These are phyloP conservation scores for Hemileia vastatrix DNA, from an alignment of 1,284 basidiomycete species.

Conservation along the genomic window DNA sequence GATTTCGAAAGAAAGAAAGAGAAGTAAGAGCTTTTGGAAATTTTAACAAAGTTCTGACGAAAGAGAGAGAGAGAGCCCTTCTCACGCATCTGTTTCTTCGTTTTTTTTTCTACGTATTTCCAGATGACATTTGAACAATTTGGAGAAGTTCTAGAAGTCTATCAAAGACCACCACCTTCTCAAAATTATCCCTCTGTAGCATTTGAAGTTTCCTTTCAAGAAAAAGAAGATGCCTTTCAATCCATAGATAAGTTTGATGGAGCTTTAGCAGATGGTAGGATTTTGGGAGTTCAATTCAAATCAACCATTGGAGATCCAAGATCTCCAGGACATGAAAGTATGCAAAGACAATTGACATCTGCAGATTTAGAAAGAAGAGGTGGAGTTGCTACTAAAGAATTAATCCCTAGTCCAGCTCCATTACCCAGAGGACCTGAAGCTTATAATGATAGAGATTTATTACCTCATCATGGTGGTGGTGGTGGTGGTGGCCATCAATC, in stretches of 20 bases:
- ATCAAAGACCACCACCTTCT: slow-evolving; percentile 27
- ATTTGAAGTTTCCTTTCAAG: slow-evolving; percentile 36
- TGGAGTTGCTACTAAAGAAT: background rate
- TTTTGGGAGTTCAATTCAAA: slow-evolving; percentile 35
- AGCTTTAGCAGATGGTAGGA: slow-evolving; percentile 39
- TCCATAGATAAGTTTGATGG: slow-evolving; percentile 38
- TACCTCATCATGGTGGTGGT: background rate
- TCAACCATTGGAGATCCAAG: slow-evolving; percentile 15
- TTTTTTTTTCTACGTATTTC: no score
- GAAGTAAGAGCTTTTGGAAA: no score
- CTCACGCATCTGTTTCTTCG: no score
- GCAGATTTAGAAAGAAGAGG: background rate
- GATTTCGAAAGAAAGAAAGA: no score
- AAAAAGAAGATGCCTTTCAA: slow-evolving; percentile 28
- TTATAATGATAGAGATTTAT: background rate
- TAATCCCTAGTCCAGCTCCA: background rate
- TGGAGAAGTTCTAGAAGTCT: slow-evolving; percentile 33
- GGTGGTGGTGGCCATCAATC: background rate
- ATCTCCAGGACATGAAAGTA: background rate
- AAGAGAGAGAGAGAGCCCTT: no score
- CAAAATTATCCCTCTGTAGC: slow-evolving; percentile 34
- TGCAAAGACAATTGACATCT: background rate
- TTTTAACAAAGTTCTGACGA: no score
- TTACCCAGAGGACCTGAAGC: background rate
- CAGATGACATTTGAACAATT: slow-evolving; percentile 39